Percentiles rank a stretch among this genome's conserved stretches.
These are phyloP conservation scores for Zasmidium citrigriseum DNA, from an alignment of 2,329 filamentous ascomycete species.

Conservation along the genomic window DNA sequence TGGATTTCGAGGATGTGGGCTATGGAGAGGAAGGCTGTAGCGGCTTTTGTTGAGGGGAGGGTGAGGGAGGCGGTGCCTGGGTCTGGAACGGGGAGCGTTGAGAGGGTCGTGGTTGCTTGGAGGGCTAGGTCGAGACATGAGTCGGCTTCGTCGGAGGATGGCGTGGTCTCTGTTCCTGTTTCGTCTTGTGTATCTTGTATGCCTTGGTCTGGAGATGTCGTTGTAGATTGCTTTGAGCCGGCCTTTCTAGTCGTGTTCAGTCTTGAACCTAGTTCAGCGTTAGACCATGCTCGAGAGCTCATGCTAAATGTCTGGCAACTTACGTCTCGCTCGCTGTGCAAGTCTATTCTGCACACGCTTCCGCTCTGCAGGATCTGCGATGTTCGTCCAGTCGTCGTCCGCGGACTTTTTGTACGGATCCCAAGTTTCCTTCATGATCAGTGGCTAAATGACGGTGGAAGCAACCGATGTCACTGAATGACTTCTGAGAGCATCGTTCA, in stretches of 20 bases:
- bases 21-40: neutral
- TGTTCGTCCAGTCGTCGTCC: neutral
- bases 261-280: neutral
- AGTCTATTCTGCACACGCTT: neutral
- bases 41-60: no score
- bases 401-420: neutral
- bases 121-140: no score
- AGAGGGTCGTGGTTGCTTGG: no score
- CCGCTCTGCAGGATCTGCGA: neutral
- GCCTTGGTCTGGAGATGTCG: neutral
- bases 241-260: neutral
- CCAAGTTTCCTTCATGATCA: neutral
- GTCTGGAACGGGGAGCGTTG: neutral
- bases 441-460: no score
- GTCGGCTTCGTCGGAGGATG: neutral
- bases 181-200: neutral
- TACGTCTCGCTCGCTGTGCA: neutral
- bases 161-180: neutral
- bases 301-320: neutral
- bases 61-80: neutral
- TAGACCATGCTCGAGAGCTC: neutral
- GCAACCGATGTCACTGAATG: no score
- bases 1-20: neutral
- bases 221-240: neutral
- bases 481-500: no score